Evolutionary conservation across 192 early-diverging fungal species (phyloP), one percentile per base, ranked within the genome.

Genomic region (Umbelopsis isabellina): DNA sequence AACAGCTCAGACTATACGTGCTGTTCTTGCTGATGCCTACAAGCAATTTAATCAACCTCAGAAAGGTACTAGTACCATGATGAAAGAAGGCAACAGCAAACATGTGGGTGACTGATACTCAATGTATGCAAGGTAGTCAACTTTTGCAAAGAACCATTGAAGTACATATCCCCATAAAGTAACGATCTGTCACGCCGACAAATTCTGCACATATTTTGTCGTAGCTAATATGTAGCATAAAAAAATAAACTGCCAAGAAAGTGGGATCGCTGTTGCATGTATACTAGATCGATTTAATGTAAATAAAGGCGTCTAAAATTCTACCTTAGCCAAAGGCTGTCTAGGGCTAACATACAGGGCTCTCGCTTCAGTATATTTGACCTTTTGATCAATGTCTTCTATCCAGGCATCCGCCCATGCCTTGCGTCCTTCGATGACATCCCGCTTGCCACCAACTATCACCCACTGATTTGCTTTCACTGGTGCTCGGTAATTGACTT

Each of bases 301-400:
- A 3, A 61, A n/a, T 41, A 41, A 18, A 35, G 23, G 9, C 25
- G 8, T 61, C 55, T 61, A 61, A 25, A 61, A 61, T 61, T 61
- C 55, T 61, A 61, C 55, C 33, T 61, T 61, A 13, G 55, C 55
- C 55, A 61, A 27, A 27, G 55, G 65, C 41, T 66, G 41, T 68
- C 67, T 47, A 61, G 72, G 72, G 23, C 72, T 74, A 22, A 77
- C 52, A 68, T 72, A 77, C 35, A 77, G 55, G 33, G 75, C 66
- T 9, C 37, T 52, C 10, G 65, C 75, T 30, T 72, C 71, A 2
- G 75, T 66, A 2, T 68, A 64, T 18, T 50, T 55, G 22, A n/a
- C 49, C 8, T 45, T 41, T 3, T 65, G 67, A 23, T 77, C 71
- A 22, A 72, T 46, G 55, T 47, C 46, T 23, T 77, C 66, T 30